phyloP scores from a whole-genome alignment of 441 rosid genomes.

The Melastoma candidum region DNA sequence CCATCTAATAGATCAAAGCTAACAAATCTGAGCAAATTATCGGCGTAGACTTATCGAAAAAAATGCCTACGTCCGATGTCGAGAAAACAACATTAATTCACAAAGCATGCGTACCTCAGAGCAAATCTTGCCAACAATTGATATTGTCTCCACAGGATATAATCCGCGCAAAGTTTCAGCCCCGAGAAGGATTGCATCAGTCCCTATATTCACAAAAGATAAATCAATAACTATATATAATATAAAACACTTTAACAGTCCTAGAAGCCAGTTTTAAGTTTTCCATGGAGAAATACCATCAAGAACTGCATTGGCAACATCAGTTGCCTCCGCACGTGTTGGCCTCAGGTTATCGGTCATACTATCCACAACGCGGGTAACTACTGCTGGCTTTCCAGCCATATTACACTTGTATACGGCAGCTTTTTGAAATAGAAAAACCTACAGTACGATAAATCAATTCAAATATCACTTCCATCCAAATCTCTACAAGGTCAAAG shows the following conservation, averaged over 20 bases:
- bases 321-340: constrained; percentile 99
- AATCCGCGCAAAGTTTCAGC: constrained; percentile 96
- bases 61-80: too few species aligned
- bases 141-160: constrained; percentile 89
- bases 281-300: constrained; percentile 46
- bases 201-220: constrained; percentile 39
- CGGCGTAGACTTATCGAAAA: too few species aligned
- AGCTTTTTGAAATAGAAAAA: constrained; percentile 90
- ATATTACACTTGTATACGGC: constrained; percentile 97
- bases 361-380: constrained; percentile 98
- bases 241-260: background rate
- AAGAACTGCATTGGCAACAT: constrained; percentile 97
- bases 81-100: too few species aligned
- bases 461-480: background rate
- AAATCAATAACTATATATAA: background rate
- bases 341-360: constrained; percentile 97
- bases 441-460: constrained; percentile 34
- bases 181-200: constrained; percentile 99
- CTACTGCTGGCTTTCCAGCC: constrained; percentile 97
- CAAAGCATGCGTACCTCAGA: constrained; percentile 48
- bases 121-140: constrained; percentile 88
- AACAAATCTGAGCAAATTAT: too few species aligned
- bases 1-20: too few species aligned
- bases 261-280: background rate
- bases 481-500: background rate